Base-by-base conservation (phyloP, 2,329 filamentous ascomycete species). In the Daldinia sp. region DNA sequence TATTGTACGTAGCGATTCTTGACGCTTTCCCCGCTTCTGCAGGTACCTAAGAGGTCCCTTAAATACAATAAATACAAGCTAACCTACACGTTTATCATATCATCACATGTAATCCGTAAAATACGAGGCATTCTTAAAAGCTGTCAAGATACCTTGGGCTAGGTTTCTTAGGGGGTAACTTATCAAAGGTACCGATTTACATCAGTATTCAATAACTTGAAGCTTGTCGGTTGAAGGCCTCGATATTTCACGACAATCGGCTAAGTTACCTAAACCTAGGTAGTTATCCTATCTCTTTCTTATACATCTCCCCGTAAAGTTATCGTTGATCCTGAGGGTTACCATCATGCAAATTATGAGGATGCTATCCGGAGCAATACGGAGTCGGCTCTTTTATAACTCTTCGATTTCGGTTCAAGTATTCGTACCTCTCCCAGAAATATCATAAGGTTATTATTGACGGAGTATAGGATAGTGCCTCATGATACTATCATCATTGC, bases 1-100 rank as follows among this genome's bases (percentile, higher is more conserved):
- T n/a, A n/a, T n/a, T n/a, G n/a, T n/a, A n/a, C n/a, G n/a, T n/a
- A n/a, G n/a, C n/a, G n/a, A n/a, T n/a, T n/a, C n/a, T n/a, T n/a
- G n/a, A n/a, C n/a, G n/a, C n/a, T n/a, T n/a, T n/a, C n/a, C n/a
- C 47, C 52, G 52, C 58, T 56, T 45, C 39, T 15, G 39, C 39
- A 45, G 21, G 39, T 45, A 41, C 37, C 2, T 30, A 35, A n/a
- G n/a, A n/a, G n/a, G n/a, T n/a, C n/a, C n/a, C n/a, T n/a, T n/a
- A n/a, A n/a, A n/a, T n/a, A n/a, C n/a, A n/a, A n/a, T n/a, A 60
- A 45, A 25, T 45, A 37, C 51, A 56, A 49, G 13, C 43, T 9
- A 56, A 49, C 10, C 43, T 9, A 17, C 30, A 3, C 8, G 23
- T 23, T 25, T 47, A 23, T 35, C 11, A 27, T 39, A 6, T 32